phyloP scores from a whole-genome alignment of 129 eudicot genomes.

The Pulicaria dysenterica region DNA sequence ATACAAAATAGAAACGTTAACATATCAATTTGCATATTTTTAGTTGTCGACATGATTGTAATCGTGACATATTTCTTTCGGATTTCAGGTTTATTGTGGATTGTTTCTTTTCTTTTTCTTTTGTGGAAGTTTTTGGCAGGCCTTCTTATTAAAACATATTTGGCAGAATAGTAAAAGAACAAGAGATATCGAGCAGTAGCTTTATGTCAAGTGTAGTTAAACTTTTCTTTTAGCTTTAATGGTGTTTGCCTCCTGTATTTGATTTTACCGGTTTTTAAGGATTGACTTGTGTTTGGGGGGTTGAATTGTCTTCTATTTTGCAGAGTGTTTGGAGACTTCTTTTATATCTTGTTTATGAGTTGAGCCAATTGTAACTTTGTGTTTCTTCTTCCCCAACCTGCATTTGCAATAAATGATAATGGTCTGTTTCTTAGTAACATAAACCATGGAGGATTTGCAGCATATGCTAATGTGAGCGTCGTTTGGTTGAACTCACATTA shows the following conservation, averaged over 20 bases:
- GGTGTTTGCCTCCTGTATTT: constrained; percentile 25
- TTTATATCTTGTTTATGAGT: constrained; percentile 1
- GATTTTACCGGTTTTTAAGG: constrained; percentile 11
- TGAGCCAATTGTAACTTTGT: not conserved
- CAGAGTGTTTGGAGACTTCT: constrained; percentile 16
- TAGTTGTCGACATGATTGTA: not conserved
- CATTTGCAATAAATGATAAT: not conserved
- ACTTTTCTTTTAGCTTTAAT: not conserved
- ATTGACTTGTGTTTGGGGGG: constrained; percentile 32
- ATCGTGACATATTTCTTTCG: not conserved
- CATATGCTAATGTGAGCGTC: no score
- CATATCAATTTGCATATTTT: not conserved
- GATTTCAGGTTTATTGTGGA: constrained; percentile 75
- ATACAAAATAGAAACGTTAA: constrained; percentile 1
- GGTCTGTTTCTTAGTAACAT: no score
- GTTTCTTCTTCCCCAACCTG: not conserved
- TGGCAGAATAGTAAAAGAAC: constrained; percentile 36
- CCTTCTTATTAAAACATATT: constrained; percentile 33
- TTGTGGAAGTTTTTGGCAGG: constrained; percentile 34
- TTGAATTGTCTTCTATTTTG: constrained; percentile 34
- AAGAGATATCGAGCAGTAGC: constrained; percentile 42
- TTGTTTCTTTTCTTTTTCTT: constrained; percentile 42
- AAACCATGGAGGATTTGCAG: no score
- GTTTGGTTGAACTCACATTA: no score
- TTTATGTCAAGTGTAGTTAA: constrained; percentile 40